Evolutionary conservation across 2,329 filamentous ascomycete species (phyloP).

Genomic region (Aspergillus quadricinctus): DNA sequence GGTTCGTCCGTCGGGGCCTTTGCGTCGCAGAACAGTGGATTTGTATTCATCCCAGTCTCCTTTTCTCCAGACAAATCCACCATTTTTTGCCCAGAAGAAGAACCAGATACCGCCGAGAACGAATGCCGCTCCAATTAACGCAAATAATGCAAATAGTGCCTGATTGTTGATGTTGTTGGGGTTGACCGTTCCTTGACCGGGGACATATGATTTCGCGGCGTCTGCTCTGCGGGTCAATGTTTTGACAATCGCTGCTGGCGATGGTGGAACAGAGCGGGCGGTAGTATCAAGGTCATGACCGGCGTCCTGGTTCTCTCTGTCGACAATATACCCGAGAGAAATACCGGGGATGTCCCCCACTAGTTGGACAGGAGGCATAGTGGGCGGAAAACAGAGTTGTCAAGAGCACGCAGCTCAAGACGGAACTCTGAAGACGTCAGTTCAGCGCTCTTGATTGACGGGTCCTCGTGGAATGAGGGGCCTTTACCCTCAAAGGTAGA

Average conservation of each 20-base stretch:
- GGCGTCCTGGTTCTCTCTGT: conserved; percentile 8
- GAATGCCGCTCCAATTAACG: conserved; percentile 72
- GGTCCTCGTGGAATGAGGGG: conserved; percentile 4
- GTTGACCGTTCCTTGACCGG: conserved; percentile 37
- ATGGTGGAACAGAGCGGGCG: conserved; percentile 5
- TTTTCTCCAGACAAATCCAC: conserved; percentile 81
- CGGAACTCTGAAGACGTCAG: conserved; percentile 18
- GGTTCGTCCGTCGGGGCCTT: conserved; percentile 82
- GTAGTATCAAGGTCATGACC: neutral
- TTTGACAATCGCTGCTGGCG: conserved; percentile 23
- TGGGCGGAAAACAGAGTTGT: conserved; percentile 18
- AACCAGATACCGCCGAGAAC: conserved; percentile 83
- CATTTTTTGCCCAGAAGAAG: conserved; percentile 97
- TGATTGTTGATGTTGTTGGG: conserved; percentile 45
- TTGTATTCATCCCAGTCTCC: conserved; percentile 99
- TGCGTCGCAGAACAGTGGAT: conserved; percentile 81
- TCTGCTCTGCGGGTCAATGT: conserved; percentile 26
- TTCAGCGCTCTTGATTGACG: neutral
- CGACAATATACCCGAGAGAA: conserved; percentile 14
- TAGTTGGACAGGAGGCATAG: conserved; percentile 29
- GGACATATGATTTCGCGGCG: conserved; percentile 17
- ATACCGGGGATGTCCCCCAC: conserved; percentile 21
- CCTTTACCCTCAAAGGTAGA: neutral
- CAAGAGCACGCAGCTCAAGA: conserved; percentile 36
- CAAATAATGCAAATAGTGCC: conserved; percentile 81